A percentile compares a stretch with the other conserved stretches of the same genome.
Conservation (phyloP, 176 grass and related monocot species). For the Dactylis glomerata region DNA sequence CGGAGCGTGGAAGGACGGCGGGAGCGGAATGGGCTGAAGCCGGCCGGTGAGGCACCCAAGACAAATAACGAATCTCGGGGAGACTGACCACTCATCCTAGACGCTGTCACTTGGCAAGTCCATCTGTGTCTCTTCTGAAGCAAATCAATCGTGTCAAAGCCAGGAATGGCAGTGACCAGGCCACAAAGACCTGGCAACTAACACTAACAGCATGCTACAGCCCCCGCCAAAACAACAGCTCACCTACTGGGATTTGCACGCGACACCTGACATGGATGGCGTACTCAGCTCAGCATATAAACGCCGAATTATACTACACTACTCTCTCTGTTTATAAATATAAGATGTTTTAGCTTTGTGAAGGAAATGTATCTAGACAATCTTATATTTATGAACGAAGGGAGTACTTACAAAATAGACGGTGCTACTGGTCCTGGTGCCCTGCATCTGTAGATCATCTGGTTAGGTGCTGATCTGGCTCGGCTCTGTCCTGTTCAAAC, state of each 20-base stretch:
- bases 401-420: neutral
- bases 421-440: neutral
- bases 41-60: neutral
- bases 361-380: too few relatives aligned
- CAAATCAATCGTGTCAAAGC: slow-evolving; percentile 16
- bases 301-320: neutral
- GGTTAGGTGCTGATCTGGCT: neutral
- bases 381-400: too few relatives aligned
- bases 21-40: neutral
- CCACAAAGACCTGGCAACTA: slow-evolving; percentile 10
- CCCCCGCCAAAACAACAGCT: slow-evolving; percentile 22
- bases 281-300: neutral
- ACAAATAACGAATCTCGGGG: slow-evolving; percentile 22
- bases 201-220: slow-evolving; percentile 10
- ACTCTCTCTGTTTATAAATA: too few relatives aligned
- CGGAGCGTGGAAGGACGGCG: neutral
- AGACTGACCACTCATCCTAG: neutral
- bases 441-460: neutral
- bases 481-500: neutral
- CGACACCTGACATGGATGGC: neutral
- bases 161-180: neutral
- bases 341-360: too few relatives aligned
- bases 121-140: slow-evolving; percentile 24
- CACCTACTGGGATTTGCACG: slow-evolving; percentile 39
- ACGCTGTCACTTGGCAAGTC: slow-evolving; percentile 30